phyloP scores from a whole-genome alignment of 2,329 filamentous ascomycete genomes.

The Huntiella decipiens region DNA sequence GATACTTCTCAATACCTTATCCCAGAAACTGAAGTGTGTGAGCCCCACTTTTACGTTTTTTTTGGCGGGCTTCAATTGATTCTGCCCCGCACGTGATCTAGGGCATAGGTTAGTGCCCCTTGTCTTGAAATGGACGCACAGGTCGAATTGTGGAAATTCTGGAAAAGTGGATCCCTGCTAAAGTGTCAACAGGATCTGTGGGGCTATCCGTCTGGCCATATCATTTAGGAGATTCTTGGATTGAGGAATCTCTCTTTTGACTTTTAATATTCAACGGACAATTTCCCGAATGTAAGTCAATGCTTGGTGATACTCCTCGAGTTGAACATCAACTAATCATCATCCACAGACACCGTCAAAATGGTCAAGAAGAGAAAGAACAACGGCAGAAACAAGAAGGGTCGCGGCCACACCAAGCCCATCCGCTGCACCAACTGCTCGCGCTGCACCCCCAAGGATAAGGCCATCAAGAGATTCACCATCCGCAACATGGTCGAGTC shows the following conservation, averaged over 20 bases:
- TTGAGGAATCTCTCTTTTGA: conserved; percentile 2
- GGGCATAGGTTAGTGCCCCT: conserved; percentile 12
- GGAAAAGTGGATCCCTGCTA: conserved; percentile 4
- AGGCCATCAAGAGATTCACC: conserved; percentile 99
- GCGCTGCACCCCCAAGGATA: conserved; percentile 94
- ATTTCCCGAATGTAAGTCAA: conserved; percentile 9
- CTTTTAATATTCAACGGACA: conserved; percentile 11
- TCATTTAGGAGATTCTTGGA: conserved; percentile 1
- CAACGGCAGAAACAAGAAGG: conserved; percentile 98
- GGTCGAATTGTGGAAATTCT: not conserved
- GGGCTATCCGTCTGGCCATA: conserved; percentile 5
- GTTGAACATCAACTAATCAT: conserved; percentile 15
- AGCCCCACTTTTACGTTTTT: conserved; percentile 9
- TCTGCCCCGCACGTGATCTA: conserved; percentile 10
- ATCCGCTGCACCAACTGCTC: conserved; percentile 63
- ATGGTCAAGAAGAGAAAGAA: conserved; percentile 59
- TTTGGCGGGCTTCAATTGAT: conserved; percentile 5
- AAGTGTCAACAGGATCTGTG: conserved; percentile 2
- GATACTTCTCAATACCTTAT: not conserved
- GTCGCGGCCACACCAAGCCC: conserved; percentile 98
- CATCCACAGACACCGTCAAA: conserved; percentile 33
- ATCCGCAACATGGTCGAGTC: conserved; percentile 99
- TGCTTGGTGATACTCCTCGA: not conserved
- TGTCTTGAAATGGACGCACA: conserved; percentile 1
- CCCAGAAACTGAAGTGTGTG: conserved; percentile 12